Evolutionary conservation across 2,329 filamentous ascomycete species (phyloP).

Genomic region (Nemania sp.): DNA sequence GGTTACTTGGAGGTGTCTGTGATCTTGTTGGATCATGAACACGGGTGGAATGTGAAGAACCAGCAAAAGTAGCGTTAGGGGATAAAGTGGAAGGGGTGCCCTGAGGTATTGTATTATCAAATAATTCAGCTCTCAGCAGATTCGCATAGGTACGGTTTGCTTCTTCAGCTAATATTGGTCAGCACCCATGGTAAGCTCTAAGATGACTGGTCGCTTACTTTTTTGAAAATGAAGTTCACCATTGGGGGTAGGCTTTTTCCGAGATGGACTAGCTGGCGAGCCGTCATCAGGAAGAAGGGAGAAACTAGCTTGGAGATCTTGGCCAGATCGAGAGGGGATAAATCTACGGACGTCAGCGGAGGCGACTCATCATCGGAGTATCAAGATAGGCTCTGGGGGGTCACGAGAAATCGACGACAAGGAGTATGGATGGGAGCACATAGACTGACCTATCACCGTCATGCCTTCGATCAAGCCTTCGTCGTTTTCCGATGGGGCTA

Average conservation of each 20-base stretch:
- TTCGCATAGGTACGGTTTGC: constrained; percentile 93
- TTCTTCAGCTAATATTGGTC: constrained; percentile 76
- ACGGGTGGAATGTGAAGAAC: constrained; percentile 65
- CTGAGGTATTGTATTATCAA: constrained; percentile 90
- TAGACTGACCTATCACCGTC: constrained; percentile 69
- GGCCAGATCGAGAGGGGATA: constrained; percentile 92
- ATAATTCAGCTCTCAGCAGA: constrained; percentile 89
- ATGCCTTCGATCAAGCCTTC: constrained; percentile 70
- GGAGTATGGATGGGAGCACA: not conserved
- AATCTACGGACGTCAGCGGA: constrained; percentile 70
- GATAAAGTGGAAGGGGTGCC: constrained; percentile 73
- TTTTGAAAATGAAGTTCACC: constrained; percentile 94
- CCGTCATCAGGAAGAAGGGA: constrained; percentile 92
- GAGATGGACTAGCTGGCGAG: constrained; percentile 90
- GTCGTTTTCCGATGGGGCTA: constrained; percentile 69
- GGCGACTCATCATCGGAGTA: not conserved
- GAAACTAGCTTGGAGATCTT: constrained; percentile 93
- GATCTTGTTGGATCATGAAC: constrained; percentile 76
- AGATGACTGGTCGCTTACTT: constrained; percentile 66
- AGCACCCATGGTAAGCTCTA: constrained; percentile 34
- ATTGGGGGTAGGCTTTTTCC: constrained; percentile 83
- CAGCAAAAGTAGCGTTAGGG: constrained; percentile 66
- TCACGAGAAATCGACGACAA: not conserved
- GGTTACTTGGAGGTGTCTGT: constrained; percentile 81
- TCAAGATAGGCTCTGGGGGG: not conserved